Conservation (phyloP, 192 early-diverging fungal species). For the Dissophora globulifera region DNA sequence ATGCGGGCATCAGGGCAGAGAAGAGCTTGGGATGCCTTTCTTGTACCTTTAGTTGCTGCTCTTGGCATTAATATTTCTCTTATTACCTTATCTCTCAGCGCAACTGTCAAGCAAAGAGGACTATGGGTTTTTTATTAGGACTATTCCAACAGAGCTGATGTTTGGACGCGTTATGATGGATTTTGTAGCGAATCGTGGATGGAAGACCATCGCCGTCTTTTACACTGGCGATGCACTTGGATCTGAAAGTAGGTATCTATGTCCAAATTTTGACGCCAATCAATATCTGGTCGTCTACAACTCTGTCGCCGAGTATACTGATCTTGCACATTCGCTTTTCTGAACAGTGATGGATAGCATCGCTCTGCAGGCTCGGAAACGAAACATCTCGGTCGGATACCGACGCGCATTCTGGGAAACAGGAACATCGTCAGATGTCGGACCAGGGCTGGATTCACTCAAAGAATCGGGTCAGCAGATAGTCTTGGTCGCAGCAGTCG, state of each 20-base stretch:
- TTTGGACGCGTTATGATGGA: constrained; percentile 58
- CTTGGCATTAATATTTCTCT: too few species aligned
- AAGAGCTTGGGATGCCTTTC: too few species aligned
- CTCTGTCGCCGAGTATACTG: too few species aligned
- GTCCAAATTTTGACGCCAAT: neutral
- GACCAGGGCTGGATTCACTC: constrained; percentile 28
- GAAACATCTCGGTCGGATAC: constrained; percentile 48
- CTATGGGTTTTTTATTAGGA: constrained; percentile 62
- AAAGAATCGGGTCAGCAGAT: constrained; percentile 52
- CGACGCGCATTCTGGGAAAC: constrained; percentile 52
- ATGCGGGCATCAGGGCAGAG: constrained; percentile 30
- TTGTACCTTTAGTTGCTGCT: too few species aligned
- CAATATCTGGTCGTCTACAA: too few species aligned
- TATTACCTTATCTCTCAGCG: constrained; percentile 31
- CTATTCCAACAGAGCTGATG: constrained; percentile 62
- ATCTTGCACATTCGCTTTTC: too few species aligned
- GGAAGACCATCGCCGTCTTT: constrained; percentile 56
- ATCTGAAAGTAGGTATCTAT: constrained; percentile 53
- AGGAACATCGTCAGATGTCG: constrained; percentile 31
- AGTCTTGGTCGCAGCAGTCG: constrained; percentile 56
- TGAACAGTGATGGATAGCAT: constrained; percentile 56
- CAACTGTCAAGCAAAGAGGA: constrained; percentile 60
- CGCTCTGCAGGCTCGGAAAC: constrained; percentile 24
- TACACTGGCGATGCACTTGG: constrained; percentile 61
- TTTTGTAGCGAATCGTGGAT: constrained; percentile 59